Percentiles rank a stretch among this genome's conserved stretches.
phyloP scores from a whole-genome alignment of 192 early-diverging fungal genomes.

The Coemansia pectinata region DNA sequence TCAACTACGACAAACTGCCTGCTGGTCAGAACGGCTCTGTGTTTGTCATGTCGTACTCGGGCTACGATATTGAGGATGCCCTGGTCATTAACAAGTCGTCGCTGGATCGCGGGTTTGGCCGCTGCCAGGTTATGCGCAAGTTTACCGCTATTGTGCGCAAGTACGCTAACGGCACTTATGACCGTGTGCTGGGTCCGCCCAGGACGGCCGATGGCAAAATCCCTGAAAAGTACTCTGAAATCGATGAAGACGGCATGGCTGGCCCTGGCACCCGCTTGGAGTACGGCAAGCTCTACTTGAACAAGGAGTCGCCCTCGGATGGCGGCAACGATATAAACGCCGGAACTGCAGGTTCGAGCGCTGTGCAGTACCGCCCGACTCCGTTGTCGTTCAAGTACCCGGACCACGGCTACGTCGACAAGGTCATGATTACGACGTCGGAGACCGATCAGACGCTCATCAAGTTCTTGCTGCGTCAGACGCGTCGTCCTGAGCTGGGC shows the following conservation, averaged over 20 bases:
- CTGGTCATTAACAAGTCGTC: constrained; percentile 99
- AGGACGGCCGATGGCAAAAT: constrained; percentile 87
- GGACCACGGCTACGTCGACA: constrained; percentile 95
- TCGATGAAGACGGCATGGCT: constrained; percentile 95
- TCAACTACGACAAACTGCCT: constrained; percentile 94
- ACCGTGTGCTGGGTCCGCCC: constrained; percentile 90
- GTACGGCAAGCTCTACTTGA: constrained; percentile 97
- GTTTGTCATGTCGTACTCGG: constrained; percentile 95
- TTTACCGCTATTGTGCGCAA: constrained; percentile 96
- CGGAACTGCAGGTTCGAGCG: constrained; percentile 87
- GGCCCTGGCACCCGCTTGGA: constrained; percentile 91
- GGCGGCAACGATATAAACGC: constrained; percentile 78
- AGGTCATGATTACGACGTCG: constrained; percentile 95
- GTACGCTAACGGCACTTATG: constrained; percentile 73
- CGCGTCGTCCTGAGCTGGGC: constrained; percentile 98
- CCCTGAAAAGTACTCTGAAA: constrained; percentile 93
- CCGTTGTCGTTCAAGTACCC: constrained; percentile 90
- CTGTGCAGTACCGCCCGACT: constrained; percentile 63
- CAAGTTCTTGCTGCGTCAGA: constrained; percentile 93
- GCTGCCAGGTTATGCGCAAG: constrained; percentile 92
- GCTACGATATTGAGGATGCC: constrained; percentile 99
- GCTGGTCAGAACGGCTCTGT: constrained; percentile 98
- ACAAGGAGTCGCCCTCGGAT: constrained; percentile 86
- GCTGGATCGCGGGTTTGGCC: constrained; percentile 97
- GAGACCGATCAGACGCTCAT: constrained; percentile 92